These are phyloP conservation scores for Balakata baccata DNA, from an alignment of 345 rosid genomes.

Conservation along the genomic window DNA sequence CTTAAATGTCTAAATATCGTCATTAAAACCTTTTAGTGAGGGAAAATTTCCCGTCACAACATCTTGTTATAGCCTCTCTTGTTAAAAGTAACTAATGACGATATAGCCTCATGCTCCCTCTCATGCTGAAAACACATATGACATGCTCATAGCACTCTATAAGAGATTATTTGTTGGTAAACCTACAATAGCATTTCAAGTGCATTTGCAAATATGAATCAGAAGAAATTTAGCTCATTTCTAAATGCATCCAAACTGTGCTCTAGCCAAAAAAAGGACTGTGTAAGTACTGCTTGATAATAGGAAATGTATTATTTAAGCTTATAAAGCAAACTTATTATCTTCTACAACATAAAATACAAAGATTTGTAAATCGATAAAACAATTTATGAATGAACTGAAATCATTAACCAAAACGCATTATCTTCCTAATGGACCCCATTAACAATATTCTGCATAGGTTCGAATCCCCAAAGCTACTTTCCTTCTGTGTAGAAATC, in stretches of 20 bases:
- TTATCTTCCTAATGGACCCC: not conserved
- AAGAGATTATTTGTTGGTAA: not conserved
- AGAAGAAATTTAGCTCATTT: not conserved
- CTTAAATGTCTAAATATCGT: too few species aligned
- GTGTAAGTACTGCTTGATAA: not conserved
- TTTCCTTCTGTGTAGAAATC: not conserved
- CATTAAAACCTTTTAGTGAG: too few species aligned
- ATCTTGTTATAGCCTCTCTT: too few species aligned
- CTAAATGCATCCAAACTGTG: not conserved
- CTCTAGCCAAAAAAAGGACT: not conserved
- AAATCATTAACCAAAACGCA: not conserved
- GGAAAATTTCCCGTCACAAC: too few species aligned
- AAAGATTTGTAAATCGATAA: not conserved
- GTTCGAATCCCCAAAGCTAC: not conserved
- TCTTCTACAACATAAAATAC: not conserved
- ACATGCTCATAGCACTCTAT: not conserved
- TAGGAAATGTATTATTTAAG: not conserved
- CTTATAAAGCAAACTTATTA: not conserved
- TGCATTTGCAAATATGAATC: not conserved
- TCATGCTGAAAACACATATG: constrained; percentile 5
- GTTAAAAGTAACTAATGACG: too few species aligned
- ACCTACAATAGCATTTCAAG: not conserved
- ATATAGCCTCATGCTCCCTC: too few species aligned
- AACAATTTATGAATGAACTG: not conserved
- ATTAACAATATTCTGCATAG: not conserved